Conservation (phyloP, 2,329 filamentous ascomycete species). For the Dothistroma pini region DNA sequence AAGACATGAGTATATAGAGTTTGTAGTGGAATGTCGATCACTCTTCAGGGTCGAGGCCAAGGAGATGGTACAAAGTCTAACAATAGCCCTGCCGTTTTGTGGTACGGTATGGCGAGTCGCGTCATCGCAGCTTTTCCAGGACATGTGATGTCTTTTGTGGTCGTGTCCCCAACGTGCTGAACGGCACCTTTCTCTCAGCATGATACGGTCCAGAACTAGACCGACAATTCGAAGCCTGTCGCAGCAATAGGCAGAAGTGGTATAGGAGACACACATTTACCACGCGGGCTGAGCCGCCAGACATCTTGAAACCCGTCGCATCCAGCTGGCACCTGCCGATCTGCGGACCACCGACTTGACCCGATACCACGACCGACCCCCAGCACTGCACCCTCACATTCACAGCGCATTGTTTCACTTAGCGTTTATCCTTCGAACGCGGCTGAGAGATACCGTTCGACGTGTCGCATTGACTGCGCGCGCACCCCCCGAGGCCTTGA, state of each 20-base stretch:
- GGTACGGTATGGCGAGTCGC: not conserved
- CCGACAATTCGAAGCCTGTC: no score
- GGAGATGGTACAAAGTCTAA: not conserved
- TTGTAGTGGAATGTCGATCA: not conserved
- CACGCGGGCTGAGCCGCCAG: no score
- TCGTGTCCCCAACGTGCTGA: not conserved
- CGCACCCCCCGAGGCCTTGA: not conserved
- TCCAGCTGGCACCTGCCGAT: no score
- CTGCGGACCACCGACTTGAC: no score
- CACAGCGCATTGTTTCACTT: not conserved
- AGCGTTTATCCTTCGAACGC: not conserved
- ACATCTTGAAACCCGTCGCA: no score
- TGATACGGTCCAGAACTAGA: no score
- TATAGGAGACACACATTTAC: no score
- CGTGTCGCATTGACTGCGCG: not conserved
- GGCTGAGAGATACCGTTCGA: not conserved
- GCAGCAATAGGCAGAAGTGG: no score
- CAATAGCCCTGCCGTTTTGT: not conserved
- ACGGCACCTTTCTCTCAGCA: no score
- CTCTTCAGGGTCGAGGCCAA: not conserved
- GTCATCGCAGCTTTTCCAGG: not conserved
- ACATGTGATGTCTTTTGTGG: not conserved
- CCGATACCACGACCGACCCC: not conserved
- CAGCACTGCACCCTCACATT: not conserved
- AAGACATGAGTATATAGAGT: not conserved